These are phyloP conservation scores for Zizania latifolia DNA, from an alignment of 176 grass and related monocot genomes.

Conservation along the genomic window DNA sequence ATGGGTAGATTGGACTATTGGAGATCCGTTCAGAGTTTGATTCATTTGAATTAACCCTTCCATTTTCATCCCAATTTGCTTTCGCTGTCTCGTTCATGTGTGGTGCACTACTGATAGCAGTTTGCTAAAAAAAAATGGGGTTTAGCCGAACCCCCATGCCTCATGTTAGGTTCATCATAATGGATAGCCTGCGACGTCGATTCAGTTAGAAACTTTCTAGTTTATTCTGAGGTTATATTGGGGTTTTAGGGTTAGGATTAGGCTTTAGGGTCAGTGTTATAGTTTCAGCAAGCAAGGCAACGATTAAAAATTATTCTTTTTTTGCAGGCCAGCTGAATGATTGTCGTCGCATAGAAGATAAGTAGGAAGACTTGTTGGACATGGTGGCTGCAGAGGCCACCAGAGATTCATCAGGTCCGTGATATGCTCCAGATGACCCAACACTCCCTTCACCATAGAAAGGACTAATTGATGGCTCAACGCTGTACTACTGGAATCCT, in stretches of 20 bases:
- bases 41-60: not conserved
- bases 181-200: not conserved
- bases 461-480: conserved; percentile 63
- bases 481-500: conserved; percentile 95
- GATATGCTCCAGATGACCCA: conserved; percentile 80
- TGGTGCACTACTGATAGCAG: not conserved
- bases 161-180: too few species aligned
- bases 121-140: not conserved
- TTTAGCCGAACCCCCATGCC: not conserved
- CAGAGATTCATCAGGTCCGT: conserved; percentile 45
- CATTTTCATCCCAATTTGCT: not conserved
- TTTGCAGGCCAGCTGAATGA: not conserved
- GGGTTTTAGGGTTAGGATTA: not conserved
- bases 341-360: not conserved
- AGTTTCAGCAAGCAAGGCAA: not conserved
- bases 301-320: not conserved
- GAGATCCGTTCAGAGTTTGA: not conserved
- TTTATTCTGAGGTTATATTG: not conserved
- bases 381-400: conserved; percentile 58
- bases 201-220: not conserved
- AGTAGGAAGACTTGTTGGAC: not conserved
- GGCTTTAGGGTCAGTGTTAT: not conserved
- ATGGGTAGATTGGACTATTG: not conserved
- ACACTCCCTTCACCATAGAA: conserved; percentile 80
- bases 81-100: too few species aligned